Evolutionary conservation across 2,329 filamentous ascomycete genomes (phyloP).

Genomic region (Coniochaeta hoffmannii): DNA sequence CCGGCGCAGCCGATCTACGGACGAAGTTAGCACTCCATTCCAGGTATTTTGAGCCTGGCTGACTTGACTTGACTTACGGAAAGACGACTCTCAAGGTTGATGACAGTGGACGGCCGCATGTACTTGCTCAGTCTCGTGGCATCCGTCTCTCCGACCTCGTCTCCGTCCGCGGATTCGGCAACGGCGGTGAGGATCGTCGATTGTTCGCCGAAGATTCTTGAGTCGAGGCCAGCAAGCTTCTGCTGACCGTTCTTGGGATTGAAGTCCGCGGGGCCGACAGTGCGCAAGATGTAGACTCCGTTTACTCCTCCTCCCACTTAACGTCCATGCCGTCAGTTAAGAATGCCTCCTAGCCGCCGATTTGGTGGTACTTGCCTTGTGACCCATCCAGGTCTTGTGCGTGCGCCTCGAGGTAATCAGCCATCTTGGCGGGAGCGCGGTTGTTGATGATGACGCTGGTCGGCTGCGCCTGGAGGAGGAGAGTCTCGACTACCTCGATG

Average conservation of each 20-base stretch:
- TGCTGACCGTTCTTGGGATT: conserved; percentile 56
- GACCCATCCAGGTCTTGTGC: conserved; percentile 22
- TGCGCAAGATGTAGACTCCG: conserved; percentile 49
- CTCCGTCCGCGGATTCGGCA: conserved; percentile 20
- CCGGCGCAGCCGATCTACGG: conserved; percentile 70
- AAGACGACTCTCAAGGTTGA: conserved; percentile 66
- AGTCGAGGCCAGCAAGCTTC: conserved; percentile 54
- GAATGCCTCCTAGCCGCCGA: neutral
- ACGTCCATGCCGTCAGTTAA: neutral
- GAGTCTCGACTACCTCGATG: conserved; percentile 59
- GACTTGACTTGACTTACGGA: conserved; percentile 42
- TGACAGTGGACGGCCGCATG: conserved; percentile 59
- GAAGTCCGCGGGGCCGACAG: conserved; percentile 67
- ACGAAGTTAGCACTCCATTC: neutral
- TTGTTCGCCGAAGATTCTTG: conserved; percentile 38
- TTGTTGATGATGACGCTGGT: conserved; percentile 47
- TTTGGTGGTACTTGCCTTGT: conserved; percentile 3
- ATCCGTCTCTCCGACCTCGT: conserved; percentile 27
- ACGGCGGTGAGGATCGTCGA: conserved; percentile 50
- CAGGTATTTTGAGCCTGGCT: neutral
- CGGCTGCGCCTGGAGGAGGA: conserved; percentile 47
- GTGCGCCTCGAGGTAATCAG: conserved; percentile 24
- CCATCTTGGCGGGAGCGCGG: conserved; percentile 34
- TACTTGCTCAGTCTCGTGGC: conserved; percentile 51
- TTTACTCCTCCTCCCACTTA: conserved; percentile 1